phyloP scores from a whole-genome alignment of 768 basidiomycete species.

The Hygrophorus pudorinus region DNA sequence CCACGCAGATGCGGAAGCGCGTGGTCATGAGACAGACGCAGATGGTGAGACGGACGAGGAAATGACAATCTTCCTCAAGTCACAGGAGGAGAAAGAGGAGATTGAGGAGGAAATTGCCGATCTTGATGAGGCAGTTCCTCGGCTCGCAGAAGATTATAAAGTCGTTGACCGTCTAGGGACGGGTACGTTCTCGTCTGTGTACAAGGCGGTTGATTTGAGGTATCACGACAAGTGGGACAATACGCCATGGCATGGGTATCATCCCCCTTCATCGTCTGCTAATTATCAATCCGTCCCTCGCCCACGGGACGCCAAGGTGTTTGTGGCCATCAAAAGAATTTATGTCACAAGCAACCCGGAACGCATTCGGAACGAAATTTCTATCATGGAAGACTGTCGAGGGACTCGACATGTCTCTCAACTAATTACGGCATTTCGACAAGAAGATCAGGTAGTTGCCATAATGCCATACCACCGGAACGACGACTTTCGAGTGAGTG shows the following conservation, averaged over 20 bases:
- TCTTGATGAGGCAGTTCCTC: constrained; percentile 55
- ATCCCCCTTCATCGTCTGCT: constrained; percentile 53
- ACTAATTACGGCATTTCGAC: constrained; percentile 88
- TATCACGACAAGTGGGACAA: constrained; percentile 75
- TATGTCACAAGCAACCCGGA: constrained; percentile 94
- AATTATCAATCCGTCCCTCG: constrained; percentile 46
- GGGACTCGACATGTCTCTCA: constrained; percentile 85
- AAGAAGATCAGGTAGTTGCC: constrained; percentile 86
- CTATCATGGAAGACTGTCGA: constrained; percentile 79
- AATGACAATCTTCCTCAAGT: constrained; percentile 43
- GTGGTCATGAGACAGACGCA: constrained; percentile 24
- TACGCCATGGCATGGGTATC: constrained; percentile 57
- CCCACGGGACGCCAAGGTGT: constrained; percentile 42
- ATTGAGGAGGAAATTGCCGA: constrained; percentile 72
- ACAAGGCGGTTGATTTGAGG: constrained; percentile 83
- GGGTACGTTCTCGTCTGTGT: constrained; percentile 98
- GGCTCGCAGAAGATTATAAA: constrained; percentile 57
- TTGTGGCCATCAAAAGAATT: constrained; percentile 93
- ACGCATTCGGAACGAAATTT: constrained; percentile 85
- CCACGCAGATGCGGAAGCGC: constrained; percentile 22
- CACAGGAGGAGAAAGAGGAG: constrained; percentile 59
- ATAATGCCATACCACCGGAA: constrained; percentile 91
- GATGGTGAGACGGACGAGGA: constrained; percentile 41
- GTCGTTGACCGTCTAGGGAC: constrained; percentile 90
- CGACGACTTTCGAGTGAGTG: constrained; percentile 87